A percentile compares a stretch with the other conserved stretches of the same genome.
Conservation (phyloP, 2,329 filamentous ascomycete genomes). For the Penicillium expansum region DNA sequence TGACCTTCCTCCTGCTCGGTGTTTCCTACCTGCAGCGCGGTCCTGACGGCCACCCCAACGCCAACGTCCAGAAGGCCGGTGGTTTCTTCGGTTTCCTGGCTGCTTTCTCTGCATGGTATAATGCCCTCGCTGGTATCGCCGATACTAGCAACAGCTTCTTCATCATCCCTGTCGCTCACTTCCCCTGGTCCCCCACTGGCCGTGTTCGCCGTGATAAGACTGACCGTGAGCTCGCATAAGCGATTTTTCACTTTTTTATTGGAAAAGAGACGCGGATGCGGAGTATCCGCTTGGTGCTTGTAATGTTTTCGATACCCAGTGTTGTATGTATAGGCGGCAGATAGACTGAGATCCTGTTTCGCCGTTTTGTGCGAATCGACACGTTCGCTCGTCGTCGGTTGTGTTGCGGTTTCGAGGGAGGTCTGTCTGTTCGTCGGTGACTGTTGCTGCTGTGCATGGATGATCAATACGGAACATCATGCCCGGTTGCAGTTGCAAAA, state of each 20-base stretch:
- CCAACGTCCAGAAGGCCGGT: slow-evolving; percentile 63
- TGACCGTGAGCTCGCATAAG: slow-evolving; percentile 43
- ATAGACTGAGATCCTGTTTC: not conserved
- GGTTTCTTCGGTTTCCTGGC: slow-evolving; percentile 78
- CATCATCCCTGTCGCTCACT: slow-evolving; percentile 86
- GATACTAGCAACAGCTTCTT: slow-evolving; percentile 77
- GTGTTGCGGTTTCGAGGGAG: not conserved
- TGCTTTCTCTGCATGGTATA: slow-evolving; percentile 84
- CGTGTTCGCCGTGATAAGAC: slow-evolving; percentile 58
- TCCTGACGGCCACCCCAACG: slow-evolving; percentile 38
- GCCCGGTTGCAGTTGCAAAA: not conserved
- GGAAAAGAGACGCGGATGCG: not conserved
- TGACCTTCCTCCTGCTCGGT: slow-evolving; percentile 71
- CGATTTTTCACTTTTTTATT: slow-evolving; percentile 2
- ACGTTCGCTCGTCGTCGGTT: slow-evolving; percentile 12
- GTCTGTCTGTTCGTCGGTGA: not conserved
- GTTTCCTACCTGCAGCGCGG: slow-evolving; percentile 61
- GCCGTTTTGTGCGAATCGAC: not conserved
- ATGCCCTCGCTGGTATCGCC: slow-evolving; percentile 76
- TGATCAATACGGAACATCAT: slow-evolving; percentile 1
- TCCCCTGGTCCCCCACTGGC: slow-evolving; percentile 86
- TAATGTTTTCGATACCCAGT: slow-evolving; percentile 38
- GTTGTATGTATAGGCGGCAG: slow-evolving; percentile 18
- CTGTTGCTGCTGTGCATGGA: not conserved
- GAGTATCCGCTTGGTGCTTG: slow-evolving; percentile 14